Conservation (phyloP, 176 grass and related monocot species). For the Canna indica region DNA sequence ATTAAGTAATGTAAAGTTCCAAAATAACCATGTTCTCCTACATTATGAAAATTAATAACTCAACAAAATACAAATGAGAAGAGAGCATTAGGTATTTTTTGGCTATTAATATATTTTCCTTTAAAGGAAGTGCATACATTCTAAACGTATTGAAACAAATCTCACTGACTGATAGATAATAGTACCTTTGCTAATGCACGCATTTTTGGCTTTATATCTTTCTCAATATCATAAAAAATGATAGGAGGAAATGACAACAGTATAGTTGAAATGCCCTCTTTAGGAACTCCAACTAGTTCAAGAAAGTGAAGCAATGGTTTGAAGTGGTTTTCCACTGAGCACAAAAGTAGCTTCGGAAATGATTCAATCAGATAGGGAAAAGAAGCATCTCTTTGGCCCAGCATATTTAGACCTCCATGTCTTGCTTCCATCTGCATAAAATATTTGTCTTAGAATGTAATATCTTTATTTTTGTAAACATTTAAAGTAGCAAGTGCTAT, state of each 20-base stretch:
- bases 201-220: constrained; percentile 58
- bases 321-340: constrained; percentile 56
- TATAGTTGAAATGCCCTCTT: constrained; percentile 18
- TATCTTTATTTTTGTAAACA: not conserved
- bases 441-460: not conserved
- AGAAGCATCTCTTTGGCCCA: constrained; percentile 42
- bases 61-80: not conserved
- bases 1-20: not conserved
- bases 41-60: not conserved
- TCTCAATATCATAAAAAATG: constrained; percentile 28
- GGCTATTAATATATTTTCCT: not conserved
- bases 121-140: no score
- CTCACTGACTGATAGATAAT: not conserved
- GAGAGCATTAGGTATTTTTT: not conserved
- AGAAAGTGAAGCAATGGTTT: constrained; percentile 36
- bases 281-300: constrained; percentile 6
- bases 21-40: not conserved
- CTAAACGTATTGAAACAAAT: no score
- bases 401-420: constrained; percentile 57
- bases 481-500: not conserved
- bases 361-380: constrained; percentile 80
- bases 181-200: constrained; percentile 57
- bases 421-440: constrained; percentile 77
- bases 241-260: constrained; percentile 44
- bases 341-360: constrained; percentile 74